phyloP scores from a whole-genome alignment of 768 basidiomycete genomes.

The Panellus pusillus region DNA sequence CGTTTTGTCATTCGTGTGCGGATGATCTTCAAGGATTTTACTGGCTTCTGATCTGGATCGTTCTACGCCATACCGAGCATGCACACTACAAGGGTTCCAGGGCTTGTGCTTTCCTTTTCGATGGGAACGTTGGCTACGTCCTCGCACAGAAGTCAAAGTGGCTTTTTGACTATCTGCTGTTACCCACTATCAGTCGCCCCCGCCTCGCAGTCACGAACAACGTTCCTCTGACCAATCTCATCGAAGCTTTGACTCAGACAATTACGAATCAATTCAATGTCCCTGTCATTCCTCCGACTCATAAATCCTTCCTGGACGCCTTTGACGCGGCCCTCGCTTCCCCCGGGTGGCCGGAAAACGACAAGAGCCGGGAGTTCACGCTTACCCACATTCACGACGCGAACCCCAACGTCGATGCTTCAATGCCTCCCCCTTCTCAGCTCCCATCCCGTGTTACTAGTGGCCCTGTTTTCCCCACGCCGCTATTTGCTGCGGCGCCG shows the following conservation, averaged over 20 bases:
- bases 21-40: conserved; percentile 13
- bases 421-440: too few relatives aligned
- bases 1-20: not conserved
- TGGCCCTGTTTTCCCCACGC: too few relatives aligned
- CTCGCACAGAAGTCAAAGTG: not conserved
- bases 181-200: not conserved
- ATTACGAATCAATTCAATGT: not conserved
- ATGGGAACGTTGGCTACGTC: not conserved
- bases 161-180: not conserved
- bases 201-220: not conserved
- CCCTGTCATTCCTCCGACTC: not conserved
- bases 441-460: too few relatives aligned
- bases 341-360: not conserved
- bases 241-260: not conserved
- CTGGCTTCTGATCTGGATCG: conserved; percentile 11
- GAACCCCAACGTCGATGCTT: too few relatives aligned
- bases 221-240: not conserved
- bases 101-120: not conserved
- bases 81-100: not conserved
- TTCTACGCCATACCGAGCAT: conserved; percentile 9
- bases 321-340: not conserved
- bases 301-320: not conserved
- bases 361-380: not conserved
- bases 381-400: not conserved
- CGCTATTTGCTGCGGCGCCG: too few relatives aligned